Evolutionary conservation across 192 early-diverging fungal genomes (phyloP), one percentile per base, ranked within the genome.

Genomic region (Podila verticillata): DNA sequence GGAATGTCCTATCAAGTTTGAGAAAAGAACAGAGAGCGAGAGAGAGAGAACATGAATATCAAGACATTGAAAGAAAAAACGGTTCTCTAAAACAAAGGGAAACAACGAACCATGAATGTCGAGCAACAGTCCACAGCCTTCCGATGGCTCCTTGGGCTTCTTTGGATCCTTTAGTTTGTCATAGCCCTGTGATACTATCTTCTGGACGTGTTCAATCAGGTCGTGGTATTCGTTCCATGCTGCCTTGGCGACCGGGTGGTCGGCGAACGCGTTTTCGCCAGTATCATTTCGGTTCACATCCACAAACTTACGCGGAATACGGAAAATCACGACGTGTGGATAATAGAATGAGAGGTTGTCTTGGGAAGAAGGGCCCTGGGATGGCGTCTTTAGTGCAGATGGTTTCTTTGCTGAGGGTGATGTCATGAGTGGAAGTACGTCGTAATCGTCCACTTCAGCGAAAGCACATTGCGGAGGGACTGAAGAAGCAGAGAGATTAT

Each of bases 171-270:
- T 17, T 57, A 61, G 60, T 32, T 69, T 31, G 24, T 63, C 48
- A 26, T 30, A 22, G 10, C 32, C 32, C 29, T 70, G 74, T 6
- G 66, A 6, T 4, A 44, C 57, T 49, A 79, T 56, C 17, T 49
- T 57, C 48, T 79, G 68, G 15, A 79, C 65, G 31, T 79, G 75
- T n/a, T 79, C 75, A 32, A 79, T 72, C 51, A 79, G 13, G 10
- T 58, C 75, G 57, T 79, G 75, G 28, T 79, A 79, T 36, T 79
- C 75, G 19, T 20, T 35, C 75, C 75, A 79, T 8, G 75, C 75
- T 48, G 68, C 75, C 28, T 79, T 51, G 5, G 69, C 39, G 6
- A 58, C 31, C 5, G 63, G 64, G 47, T 66, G 34, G 5, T 79
- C 69, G 2, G 75, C 69, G 30, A 72, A 72, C 10, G 75, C 75